Evolutionary conservation across 768 basidiomycete species (phyloP).

Genomic region (Heimioporus sp.): DNA sequence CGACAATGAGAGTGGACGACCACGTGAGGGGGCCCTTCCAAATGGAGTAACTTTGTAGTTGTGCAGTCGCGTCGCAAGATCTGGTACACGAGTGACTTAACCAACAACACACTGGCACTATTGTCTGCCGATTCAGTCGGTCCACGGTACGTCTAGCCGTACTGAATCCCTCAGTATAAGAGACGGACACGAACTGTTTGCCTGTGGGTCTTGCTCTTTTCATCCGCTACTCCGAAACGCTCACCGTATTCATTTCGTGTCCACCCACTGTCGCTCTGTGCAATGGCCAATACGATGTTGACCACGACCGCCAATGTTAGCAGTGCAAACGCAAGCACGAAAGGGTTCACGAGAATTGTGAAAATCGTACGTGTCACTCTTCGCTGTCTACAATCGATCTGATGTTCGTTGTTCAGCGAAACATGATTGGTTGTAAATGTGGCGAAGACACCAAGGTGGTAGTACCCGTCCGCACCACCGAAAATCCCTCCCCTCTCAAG

Average conservation of each 20-base stretch:
- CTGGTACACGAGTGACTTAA: too few species aligned
- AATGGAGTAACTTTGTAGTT: too few species aligned
- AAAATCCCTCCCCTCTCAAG: constrained; percentile 2
- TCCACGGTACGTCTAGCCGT: not conserved
- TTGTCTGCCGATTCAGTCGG: not conserved
- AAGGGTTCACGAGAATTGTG: not conserved
- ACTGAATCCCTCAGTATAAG: not conserved
- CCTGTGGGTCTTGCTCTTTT: not conserved
- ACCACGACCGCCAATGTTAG: not conserved
- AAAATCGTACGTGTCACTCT: not conserved
- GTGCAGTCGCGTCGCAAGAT: too few species aligned
- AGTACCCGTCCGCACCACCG: not conserved
- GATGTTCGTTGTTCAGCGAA: not conserved
- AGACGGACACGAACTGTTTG: not conserved
- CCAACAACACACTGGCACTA: not conserved
- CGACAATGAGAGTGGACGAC: too few species aligned
- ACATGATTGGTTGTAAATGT: not conserved
- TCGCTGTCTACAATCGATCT: not conserved
- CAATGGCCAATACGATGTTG: not conserved
- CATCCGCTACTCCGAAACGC: not conserved
- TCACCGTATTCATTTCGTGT: not conserved
- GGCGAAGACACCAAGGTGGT: not conserved
- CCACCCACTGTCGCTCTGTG: too few species aligned
- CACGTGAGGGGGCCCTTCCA: too few species aligned
- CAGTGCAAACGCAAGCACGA: not conserved